Conservation (phyloP, 345 rosid species). For the Arabis hirsuta region DNA sequence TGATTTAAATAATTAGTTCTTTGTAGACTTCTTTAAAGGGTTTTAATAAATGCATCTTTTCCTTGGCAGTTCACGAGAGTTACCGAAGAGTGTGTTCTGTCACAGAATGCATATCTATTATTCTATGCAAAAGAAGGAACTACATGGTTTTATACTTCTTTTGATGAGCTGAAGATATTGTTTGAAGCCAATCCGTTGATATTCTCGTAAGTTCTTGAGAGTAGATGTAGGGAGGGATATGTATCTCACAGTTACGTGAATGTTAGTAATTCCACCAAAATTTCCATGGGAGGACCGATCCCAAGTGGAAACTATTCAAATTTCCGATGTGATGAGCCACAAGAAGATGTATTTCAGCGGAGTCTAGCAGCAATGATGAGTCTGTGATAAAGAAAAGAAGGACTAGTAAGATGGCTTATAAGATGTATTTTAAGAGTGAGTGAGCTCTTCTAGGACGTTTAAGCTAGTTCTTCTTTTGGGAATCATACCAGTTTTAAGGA, state of each 20-base stretch:
- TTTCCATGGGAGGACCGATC: no score
- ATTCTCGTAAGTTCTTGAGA: conserved; percentile 78
- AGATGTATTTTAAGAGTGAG: no score
- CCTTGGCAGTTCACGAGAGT: conserved; percentile 57
- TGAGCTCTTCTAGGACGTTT: no score
- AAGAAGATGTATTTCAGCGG: no score
- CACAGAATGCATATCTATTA: conserved; percentile 74
- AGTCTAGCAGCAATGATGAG: no score
- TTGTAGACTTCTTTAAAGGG: background rate
- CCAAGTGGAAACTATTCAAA: no score
- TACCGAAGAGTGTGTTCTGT: conserved; percentile 62
- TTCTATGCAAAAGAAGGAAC: conserved; percentile 77
- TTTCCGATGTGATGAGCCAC: no score
- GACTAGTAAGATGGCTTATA: no score
- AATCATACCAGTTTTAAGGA: no score
- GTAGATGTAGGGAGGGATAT: conserved; percentile 38
- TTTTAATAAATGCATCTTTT: background rate
- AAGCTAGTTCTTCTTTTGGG: no score
- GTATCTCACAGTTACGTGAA: conserved; percentile 30
- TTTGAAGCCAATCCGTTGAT: conserved; percentile 36
- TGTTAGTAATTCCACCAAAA: conserved; percentile 18
- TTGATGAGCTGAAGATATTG: conserved; percentile 48
- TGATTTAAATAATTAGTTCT: no score
- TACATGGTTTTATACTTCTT: conserved; percentile 76
- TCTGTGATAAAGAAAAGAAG: no score